A percentile compares a stretch with the other conserved stretches of the same genome.
Evolutionary conservation across 2,329 filamentous ascomycete genomes (phyloP).

Genomic region (Microcyclosporella mali): DNA sequence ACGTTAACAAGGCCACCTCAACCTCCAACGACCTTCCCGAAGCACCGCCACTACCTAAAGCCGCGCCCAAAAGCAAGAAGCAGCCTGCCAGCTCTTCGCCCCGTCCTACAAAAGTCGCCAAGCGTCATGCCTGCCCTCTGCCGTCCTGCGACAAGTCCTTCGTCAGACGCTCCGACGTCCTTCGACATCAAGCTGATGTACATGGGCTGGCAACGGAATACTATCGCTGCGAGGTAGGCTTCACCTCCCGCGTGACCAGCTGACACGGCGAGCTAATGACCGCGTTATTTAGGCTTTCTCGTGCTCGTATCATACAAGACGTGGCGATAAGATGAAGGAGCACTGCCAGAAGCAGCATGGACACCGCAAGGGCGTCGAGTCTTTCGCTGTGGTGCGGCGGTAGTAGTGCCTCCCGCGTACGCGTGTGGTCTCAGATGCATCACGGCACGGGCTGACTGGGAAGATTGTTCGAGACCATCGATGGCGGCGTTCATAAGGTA

Average conservation of each 20-base stretch:
- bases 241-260: too few species aligned
- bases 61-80: not conserved
- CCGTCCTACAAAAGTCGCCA: not conserved
- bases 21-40: not conserved
- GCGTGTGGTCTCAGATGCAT: too few species aligned
- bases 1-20: not conserved
- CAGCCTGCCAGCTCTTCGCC: not conserved
- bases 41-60: not conserved
- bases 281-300: not conserved
- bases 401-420: too few species aligned
- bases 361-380: not conserved
- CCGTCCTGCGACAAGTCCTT: constrained; percentile 2
- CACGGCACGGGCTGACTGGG: too few species aligned
- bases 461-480: not conserved
- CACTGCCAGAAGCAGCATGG: constrained; percentile 9
- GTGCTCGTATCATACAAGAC: constrained; percentile 4
- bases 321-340: constrained; percentile 10
- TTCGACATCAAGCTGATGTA: constrained; percentile 3
- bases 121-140: not conserved
- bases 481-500: not conserved
- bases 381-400: too few species aligned
- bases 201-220: not conserved
- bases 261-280: not conserved
- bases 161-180: constrained; percentile 2
- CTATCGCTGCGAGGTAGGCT: constrained; percentile 1